Evolutionary conservation across 192 early-diverging fungal genomes (phyloP).

Genomic region (Anaeromyces robustus): DNA sequence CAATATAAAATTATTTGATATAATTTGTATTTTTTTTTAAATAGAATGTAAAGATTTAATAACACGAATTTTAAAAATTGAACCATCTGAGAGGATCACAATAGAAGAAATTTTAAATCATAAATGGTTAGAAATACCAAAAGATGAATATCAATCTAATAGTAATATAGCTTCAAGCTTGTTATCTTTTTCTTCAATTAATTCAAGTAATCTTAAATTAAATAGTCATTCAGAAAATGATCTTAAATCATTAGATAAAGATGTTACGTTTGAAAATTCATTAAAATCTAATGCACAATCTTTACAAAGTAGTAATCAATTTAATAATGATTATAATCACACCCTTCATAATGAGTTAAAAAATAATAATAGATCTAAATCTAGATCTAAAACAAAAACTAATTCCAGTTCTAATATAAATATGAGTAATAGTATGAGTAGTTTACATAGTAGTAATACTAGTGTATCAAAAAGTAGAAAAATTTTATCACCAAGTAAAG

Average conservation of each 20-base stretch:
- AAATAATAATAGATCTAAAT: too few species aligned
- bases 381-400: too few species aligned
- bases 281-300: background rate
- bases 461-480: background rate
- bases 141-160: slow-evolving; percentile 9
- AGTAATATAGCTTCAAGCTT: slow-evolving; percentile 11
- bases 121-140: slow-evolving; percentile 25
- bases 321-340: too few species aligned
- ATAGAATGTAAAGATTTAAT: slow-evolving; percentile 48
- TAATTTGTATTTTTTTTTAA: background rate
- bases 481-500: background rate
- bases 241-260: background rate
- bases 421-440: background rate
- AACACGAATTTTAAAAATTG: slow-evolving; percentile 38
- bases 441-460: background rate
- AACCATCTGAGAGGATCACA: slow-evolving; percentile 45
- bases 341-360: too few species aligned
- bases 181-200: background rate
- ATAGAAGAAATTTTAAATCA: slow-evolving; percentile 50
- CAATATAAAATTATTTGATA: too few species aligned
- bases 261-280: background rate
- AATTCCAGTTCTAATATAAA: too few species aligned
- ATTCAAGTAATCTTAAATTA: background rate
- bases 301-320: background rate
- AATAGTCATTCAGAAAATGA: background rate